These are phyloP conservation scores for Rubia tinctorum DNA, from an alignment of 305 asterid species.

Conservation along the genomic window DNA sequence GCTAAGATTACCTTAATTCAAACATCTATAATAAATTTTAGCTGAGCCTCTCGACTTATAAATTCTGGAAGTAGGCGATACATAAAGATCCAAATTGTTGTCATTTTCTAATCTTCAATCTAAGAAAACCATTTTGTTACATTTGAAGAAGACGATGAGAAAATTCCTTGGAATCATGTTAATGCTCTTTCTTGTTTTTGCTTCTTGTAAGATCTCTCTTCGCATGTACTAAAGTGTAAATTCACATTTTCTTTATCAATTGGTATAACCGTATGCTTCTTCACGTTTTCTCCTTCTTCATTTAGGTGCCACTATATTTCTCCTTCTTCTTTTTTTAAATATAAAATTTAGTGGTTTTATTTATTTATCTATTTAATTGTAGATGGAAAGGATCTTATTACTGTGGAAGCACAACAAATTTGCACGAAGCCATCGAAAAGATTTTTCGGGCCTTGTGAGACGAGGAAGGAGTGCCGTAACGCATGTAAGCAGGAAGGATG, in stretches of 20 bases:
- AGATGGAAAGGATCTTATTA: not conserved
- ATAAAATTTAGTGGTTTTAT: too few species aligned
- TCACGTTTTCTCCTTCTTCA: not conserved
- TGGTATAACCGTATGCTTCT: not conserved
- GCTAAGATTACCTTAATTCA: too few species aligned
- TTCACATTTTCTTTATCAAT: not conserved
- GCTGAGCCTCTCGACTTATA: too few species aligned
- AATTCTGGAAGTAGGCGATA: too few species aligned
- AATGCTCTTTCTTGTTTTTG: not conserved
- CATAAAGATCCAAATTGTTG: too few species aligned
- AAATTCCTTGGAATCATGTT: not conserved
- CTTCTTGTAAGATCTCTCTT: not conserved
- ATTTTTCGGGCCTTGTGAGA: not conserved
- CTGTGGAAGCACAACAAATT: not conserved
- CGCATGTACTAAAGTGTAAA: not conserved
- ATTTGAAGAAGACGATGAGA: not conserved
- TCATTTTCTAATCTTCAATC: too few species aligned
- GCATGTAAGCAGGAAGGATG: not conserved
- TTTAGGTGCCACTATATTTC: too few species aligned
- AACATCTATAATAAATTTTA: too few species aligned
- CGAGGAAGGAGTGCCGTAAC: not conserved
- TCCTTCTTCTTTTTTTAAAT: too few species aligned
- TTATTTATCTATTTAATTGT: not conserved
- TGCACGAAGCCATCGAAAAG: not conserved
- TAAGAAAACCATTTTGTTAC: too few species aligned